phyloP scores from a whole-genome alignment of 805 yeast genomes.

The Sungouiozyma intestinalis region DNA sequence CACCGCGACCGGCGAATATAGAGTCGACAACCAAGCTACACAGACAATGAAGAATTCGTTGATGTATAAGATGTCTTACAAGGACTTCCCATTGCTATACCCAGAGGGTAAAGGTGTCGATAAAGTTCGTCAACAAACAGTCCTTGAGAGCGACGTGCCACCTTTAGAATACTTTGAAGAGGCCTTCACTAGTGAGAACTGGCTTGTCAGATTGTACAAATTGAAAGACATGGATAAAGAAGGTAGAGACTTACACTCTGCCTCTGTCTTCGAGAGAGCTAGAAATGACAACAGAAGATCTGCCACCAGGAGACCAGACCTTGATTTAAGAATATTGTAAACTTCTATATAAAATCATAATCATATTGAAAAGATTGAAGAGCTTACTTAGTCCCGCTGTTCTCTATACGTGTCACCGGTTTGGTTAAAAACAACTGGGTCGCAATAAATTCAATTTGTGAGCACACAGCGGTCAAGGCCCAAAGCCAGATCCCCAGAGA shows the following conservation, averaged over 20 bases:
- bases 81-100: slow-evolving; percentile 68
- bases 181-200: slow-evolving; percentile 90
- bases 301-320: slow-evolving; percentile 40
- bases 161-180: slow-evolving; percentile 76
- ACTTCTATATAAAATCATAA: background rate
- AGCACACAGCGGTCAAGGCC: slow-evolving; percentile 24
- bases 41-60: slow-evolving; percentile 78
- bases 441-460: slow-evolving; percentile 21
- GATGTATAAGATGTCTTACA: slow-evolving; percentile 91
- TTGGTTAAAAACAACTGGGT: slow-evolving; percentile 11
- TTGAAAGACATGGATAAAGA: slow-evolving; percentile 79
- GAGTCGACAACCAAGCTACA: slow-evolving; percentile 73
- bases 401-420: slow-evolving; percentile 5
- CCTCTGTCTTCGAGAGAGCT: slow-evolving; percentile 39
- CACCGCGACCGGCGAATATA: slow-evolving; percentile 78
- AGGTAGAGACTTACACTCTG: slow-evolving; percentile 66
- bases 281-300: slow-evolving; percentile 15
- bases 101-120: slow-evolving; percentile 53
- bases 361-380: background rate
- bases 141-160: slow-evolving; percentile 41
- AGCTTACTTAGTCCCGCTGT: background rate
- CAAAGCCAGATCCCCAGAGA: slow-evolving; percentile 29
- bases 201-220: slow-evolving; percentile 92
- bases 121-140: slow-evolving; percentile 79
- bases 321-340: slow-evolving; percentile 36